phyloP scores from a whole-genome alignment of 2,329 filamentous ascomycete genomes.

The Calonectria crousiana region DNA sequence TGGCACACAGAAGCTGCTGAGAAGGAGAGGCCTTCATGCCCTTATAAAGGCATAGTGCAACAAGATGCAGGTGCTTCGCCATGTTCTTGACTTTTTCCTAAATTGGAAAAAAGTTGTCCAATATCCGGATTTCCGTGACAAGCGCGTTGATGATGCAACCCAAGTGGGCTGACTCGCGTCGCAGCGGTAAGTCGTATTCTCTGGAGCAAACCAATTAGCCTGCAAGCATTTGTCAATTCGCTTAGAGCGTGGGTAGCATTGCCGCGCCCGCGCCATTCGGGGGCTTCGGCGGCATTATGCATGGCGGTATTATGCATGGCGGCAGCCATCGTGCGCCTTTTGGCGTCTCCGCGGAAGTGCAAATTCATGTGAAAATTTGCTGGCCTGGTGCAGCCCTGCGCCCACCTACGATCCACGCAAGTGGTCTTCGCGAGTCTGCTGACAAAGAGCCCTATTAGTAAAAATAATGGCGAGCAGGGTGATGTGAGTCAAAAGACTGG shows the following conservation, averaged over 20 bases:
- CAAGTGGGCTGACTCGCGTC: neutral
- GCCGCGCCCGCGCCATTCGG: neutral
- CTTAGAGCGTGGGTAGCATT: neutral
- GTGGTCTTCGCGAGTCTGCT: neutral
- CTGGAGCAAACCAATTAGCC: neutral
- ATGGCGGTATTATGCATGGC: neutral
- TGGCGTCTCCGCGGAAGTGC: slow-evolving; percentile 7
- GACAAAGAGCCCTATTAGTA: neutral
- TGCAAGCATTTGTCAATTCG: neutral
- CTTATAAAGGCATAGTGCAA: neutral
- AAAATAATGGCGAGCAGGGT: neutral
- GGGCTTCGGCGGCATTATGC: neutral
- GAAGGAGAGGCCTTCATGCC: neutral
- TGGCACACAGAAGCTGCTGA: neutral
- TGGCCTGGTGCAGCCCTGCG: neutral
- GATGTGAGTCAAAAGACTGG: neutral
- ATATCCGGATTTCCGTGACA: neutral
- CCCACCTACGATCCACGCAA: neutral
- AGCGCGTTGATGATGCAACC: neutral
- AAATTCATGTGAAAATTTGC: slow-evolving; percentile 6
- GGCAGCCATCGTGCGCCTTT: neutral
- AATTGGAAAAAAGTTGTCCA: neutral
- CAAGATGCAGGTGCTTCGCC: no score
- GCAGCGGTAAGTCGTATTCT: neutral
- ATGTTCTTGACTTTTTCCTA: neutral